Evolutionary conservation across 192 early-diverging fungal genomes (phyloP), one percentile per base, ranked within the genome.

Genomic region (Coemansia biformis): DNA sequence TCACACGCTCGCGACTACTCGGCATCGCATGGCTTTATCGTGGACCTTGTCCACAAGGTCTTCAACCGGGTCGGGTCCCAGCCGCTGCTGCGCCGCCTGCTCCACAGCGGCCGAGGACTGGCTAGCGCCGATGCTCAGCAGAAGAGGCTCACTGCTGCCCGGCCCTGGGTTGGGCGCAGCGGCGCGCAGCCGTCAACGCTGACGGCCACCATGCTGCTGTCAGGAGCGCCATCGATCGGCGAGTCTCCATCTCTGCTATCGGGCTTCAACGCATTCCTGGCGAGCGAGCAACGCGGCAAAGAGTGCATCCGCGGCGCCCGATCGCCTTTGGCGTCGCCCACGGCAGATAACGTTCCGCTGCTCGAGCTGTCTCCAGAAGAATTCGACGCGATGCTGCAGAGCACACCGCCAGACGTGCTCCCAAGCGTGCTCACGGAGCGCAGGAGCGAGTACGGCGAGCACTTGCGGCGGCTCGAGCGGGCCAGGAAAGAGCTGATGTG

Each of bases 221-320:
- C 34, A 3, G 37, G 49, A 0, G 29, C 66, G 2, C 59, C 65
- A 2, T 14, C 46, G 2, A 13, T 65, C 0, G 55, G 40, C 11
- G 40, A 46, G 1, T 41, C 56, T 44, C 51, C 60, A n/a, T 59
- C 67, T 37, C 44, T 71, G 36, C 39, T 71, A 1, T 54, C 67
- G 2, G 67, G 67, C 11, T 71, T 63, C 40, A 59, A 29, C 14
- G 34, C 60, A 23, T 54, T 55, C 41, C 18, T 71, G 37, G 55
- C 43, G 14, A 35, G 21, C 16, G 48, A 30, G 29, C 29, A 57
- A n/a, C n/a, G n/a, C 6, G 45, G 21, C 32, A 32, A 22, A 17
- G 44, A 42, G 4, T 6, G 18, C 13, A 6, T 29, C 14, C 21
- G 34, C 1, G 36, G 32, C 11, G 21, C 5, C 23, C 19, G 19